phyloP scores from a whole-genome alignment of 2,329 filamentous ascomycete species.

The Arachnopeziza araneosa region DNA sequence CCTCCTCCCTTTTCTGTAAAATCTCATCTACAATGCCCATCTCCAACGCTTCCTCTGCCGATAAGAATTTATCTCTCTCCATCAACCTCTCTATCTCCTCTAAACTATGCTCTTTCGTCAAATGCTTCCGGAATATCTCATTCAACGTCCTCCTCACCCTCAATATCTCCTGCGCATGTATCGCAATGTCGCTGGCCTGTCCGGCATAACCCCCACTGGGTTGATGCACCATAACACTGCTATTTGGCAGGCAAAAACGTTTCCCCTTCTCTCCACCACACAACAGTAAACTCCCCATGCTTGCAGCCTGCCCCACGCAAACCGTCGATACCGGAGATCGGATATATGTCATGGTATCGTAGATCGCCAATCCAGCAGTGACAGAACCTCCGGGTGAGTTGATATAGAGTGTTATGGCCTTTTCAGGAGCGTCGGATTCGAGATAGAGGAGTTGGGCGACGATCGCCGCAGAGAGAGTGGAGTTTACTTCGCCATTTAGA shows the following conservation, averaged over 20 bases:
- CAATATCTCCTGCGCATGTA: slow-evolving; percentile 95
- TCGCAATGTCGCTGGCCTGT: slow-evolving; percentile 77
- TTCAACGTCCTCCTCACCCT: slow-evolving; percentile 81
- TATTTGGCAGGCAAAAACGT: slow-evolving; percentile 86
- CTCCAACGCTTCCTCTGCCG: slow-evolving; percentile 79
- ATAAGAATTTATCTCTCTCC: slow-evolving; percentile 95
- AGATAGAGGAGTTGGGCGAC: slow-evolving; percentile 96
- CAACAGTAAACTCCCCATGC: slow-evolving; percentile 87
- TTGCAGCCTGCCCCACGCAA: slow-evolving; percentile 88
- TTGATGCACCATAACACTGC: slow-evolving; percentile 95
- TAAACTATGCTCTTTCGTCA: slow-evolving; percentile 75
- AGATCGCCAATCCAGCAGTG: slow-evolving; percentile 83
- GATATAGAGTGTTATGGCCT: slow-evolving; percentile 96
- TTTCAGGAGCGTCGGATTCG: slow-evolving; percentile 91
- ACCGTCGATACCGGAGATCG: slow-evolving; percentile 89
- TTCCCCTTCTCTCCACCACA: slow-evolving; percentile 81
- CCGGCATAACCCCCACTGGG: slow-evolving; percentile 71
- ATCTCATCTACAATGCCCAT: slow-evolving; percentile 92
- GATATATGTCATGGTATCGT: slow-evolving; percentile 99
- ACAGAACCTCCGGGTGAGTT: slow-evolving; percentile 94
- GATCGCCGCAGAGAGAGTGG: slow-evolving; percentile 84
- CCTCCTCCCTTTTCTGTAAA: slow-evolving; percentile 52
- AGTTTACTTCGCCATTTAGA: slow-evolving; percentile 86
- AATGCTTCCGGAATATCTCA: slow-evolving; percentile 78
- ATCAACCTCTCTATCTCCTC: slow-evolving; percentile 90